A percentile compares a stretch with the other conserved stretches of the same genome.
phyloP scores from a whole-genome alignment of 129 eudicot species.

The Pseudognaphalium luteoalbum region DNA sequence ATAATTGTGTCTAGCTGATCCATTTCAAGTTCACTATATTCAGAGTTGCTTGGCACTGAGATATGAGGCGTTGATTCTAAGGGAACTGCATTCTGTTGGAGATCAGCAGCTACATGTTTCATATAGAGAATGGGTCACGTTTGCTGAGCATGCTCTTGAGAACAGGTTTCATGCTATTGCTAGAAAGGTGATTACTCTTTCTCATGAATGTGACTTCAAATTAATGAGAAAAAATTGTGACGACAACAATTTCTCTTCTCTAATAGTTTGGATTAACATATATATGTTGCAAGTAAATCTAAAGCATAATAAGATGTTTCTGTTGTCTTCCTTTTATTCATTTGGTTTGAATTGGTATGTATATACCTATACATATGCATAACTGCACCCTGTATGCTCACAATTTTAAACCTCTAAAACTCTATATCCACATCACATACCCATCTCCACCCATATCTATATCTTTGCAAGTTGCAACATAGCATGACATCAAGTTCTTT shows the following conservation, averaged over 20 bases:
- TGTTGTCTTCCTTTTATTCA: neutral
- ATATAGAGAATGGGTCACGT: constrained; percentile 61
- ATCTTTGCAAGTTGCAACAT: constrained; percentile 4
- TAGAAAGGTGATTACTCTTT: constrained; percentile 43
- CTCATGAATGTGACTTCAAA: constrained; percentile 8
- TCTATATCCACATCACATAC: neutral
- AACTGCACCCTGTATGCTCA: neutral
- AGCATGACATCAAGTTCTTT: neutral
- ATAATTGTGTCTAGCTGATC: constrained; percentile 4
- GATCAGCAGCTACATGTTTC: constrained; percentile 57
- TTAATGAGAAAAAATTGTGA: neutral
- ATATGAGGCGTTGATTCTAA: constrained; percentile 75
- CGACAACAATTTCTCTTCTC: neutral
- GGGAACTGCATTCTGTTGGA: constrained; percentile 50
- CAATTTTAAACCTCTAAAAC: neutral
- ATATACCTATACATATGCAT: neutral
- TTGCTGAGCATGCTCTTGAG: constrained; percentile 75
- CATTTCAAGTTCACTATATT: constrained; percentile 6
- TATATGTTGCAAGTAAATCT: neutral
- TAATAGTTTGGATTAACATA: neutral
- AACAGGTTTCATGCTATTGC: constrained; percentile 63
- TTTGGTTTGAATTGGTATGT: neutral
- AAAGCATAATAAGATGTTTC: neutral
- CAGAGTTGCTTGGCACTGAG: constrained; percentile 90
- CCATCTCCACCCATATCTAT: neutral